Percentiles rank a stretch among this genome's conserved stretches.
Evolutionary conservation across 2,329 filamentous ascomycete species (phyloP).

Genomic region (Pestalotiopsis fici): DNA sequence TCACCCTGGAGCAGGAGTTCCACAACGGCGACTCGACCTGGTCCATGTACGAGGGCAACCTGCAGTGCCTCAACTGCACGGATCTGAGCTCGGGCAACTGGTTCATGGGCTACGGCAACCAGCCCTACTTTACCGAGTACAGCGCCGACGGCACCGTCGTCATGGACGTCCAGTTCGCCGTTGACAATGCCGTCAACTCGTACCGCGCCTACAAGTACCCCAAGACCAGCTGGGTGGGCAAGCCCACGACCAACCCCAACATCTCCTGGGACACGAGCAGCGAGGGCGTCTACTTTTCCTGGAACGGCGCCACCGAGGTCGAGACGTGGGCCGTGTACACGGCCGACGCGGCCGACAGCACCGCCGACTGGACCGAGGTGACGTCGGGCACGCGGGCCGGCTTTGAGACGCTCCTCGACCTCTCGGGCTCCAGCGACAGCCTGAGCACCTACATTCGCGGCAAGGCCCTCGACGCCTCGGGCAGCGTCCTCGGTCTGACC

Average conservation of each 20-base stretch:
- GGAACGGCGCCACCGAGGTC: constrained; percentile 48
- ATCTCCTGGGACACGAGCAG: constrained; percentile 8
- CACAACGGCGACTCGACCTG: constrained; percentile 29
- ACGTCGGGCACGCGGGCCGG: not conserved
- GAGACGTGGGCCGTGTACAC: constrained; percentile 6
- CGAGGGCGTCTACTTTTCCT: constrained; percentile 36
- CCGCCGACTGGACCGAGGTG: constrained; percentile 4
- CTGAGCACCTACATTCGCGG: not conserved
- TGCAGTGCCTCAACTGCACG: constrained; percentile 40
- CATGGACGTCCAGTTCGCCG: constrained; percentile 43
- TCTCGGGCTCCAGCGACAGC: not conserved
- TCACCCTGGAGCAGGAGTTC: constrained; percentile 44
- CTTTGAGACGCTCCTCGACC: not conserved
- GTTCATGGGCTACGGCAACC: constrained; percentile 58
- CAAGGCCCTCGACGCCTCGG: not conserved
- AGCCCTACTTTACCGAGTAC: constrained; percentile 48
- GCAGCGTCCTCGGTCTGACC: not conserved
- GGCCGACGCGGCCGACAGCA: not conserved
- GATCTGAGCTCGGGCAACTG: constrained; percentile 50
- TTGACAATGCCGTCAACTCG: constrained; percentile 38
- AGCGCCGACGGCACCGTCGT: constrained; percentile 46
- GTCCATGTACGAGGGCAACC: constrained; percentile 44
- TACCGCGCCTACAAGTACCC: constrained; percentile 52
- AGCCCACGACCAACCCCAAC: constrained; percentile 18
- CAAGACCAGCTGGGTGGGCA: constrained; percentile 45